Evolutionary conservation across 202 grass and related monocot genomes (phyloP), one percentile per base, ranked within the genome.

Genomic region (Panicum hallii): DNA sequence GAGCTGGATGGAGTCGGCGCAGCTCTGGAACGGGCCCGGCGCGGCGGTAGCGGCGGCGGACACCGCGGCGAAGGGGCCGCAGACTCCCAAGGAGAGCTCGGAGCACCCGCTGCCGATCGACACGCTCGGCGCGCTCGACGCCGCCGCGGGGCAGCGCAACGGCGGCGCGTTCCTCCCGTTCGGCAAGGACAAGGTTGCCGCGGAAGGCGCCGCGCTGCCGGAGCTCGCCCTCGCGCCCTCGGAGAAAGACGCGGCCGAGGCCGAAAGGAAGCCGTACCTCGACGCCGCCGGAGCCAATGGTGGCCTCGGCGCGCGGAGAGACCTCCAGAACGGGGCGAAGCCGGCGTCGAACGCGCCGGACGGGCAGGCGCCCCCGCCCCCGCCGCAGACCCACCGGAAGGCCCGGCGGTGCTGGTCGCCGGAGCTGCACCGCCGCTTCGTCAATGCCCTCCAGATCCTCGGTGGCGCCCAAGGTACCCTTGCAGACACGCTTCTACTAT

Each of bases 341-440:
- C 75, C 83, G 72, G 45, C 60, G 70, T 46, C 82, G 46, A 74
- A 83, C 26, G 23, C 46, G 1, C 11, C 36, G 5, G 97, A 96
- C 40, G 82, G 88, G 45, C 90, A 89, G 50, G 54, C 72, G 11
- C 46, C 77, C 15, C 22, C 83, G 15, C 43, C 87, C 0, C 23
- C 79, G n/a, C 58, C 81, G 30, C 93, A 94, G 66, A 54, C 93
- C 1, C 92, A 97, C 82, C 61, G 97, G 34, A 99, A 99, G 85
- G 97, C 97, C 5, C 88, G 97, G 19, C 75, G 97, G 58, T 99
- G 97, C 82, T 99, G 97, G 97, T 99, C 97, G 53, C 97, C 97
- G 74, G 97, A 99, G 80, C 83, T 99, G 82, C 97, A 99, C 82
- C 97, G 97, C 20, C 90, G 97, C 44, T 99, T 99, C 55, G 97